Percentiles rank a stretch among this genome's conserved stretches.
Evolutionary conservation across 2,329 filamentous ascomycete species (phyloP).

Genomic region (Neurospora sp.): DNA sequence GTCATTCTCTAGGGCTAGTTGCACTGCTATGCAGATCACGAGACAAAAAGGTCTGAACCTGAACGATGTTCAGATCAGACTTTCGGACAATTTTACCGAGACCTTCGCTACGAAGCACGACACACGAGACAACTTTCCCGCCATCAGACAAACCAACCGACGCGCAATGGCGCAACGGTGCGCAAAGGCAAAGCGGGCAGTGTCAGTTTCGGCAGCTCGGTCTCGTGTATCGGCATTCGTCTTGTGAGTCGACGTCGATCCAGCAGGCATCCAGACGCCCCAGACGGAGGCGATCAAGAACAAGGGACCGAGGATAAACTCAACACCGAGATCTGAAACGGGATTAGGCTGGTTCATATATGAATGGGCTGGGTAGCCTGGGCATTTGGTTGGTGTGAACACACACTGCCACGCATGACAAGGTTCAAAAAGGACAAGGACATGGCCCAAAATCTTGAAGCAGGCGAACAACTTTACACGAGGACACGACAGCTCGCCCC

Average conservation of each 20-base stretch:
- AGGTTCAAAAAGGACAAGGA: not conserved
- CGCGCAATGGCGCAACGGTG: not conserved
- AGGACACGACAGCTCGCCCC: not conserved
- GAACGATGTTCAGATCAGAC: not conserved
- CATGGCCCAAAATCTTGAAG: not conserved
- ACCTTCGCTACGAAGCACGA: not conserved
- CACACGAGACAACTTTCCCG: not conserved
- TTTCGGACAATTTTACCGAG: not conserved
- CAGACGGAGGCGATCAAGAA: not conserved
- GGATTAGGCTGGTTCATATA: not conserved
- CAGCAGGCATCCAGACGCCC: not conserved
- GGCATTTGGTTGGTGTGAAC: not conserved
- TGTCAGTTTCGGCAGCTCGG: not conserved
- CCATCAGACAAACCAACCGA: not conserved
- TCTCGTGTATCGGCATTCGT: not conserved
- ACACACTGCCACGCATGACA: not conserved
- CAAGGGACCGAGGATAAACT: not conserved
- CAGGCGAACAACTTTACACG: not conserved
- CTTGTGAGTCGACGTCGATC: not conserved
- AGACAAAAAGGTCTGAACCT: not conserved
- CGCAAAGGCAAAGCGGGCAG: not conserved
- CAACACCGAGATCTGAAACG: not conserved
- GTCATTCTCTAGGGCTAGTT: not conserved
- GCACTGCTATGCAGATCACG: not conserved
- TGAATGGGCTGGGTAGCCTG: not conserved